Evolutionary conservation across 768 basidiomycete genomes (phyloP).

Genomic region (Agaricus subrufescens): DNA sequence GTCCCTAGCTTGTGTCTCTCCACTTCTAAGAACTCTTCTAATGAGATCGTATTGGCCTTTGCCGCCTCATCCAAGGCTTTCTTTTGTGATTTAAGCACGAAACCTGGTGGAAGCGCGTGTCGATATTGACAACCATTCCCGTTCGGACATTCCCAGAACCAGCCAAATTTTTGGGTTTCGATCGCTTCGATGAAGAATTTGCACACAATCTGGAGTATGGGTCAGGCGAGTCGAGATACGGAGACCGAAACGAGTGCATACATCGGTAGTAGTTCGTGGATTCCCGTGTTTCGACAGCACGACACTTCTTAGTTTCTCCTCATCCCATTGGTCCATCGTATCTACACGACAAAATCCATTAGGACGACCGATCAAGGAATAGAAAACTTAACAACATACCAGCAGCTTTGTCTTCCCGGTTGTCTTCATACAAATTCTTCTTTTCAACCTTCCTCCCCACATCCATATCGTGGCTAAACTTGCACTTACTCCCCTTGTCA

Average conservation of each 20-base stretch:
- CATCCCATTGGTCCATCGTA: constrained; percentile 98
- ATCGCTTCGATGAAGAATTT: constrained; percentile 97
- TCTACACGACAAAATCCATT: constrained; percentile 39
- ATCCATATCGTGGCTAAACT: constrained; percentile 92
- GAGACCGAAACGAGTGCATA: constrained; percentile 25
- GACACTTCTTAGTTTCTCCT: constrained; percentile 87
- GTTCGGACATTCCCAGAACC: constrained; percentile 96
- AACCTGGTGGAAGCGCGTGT: constrained; percentile 94
- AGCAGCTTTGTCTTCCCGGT: constrained; percentile 69
- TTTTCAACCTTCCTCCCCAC: constrained; percentile 91
- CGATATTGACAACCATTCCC: constrained; percentile 89
- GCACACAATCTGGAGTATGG: constrained; percentile 79
- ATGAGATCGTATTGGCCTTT: constrained; percentile 81
- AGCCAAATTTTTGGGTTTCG: constrained; percentile 87
- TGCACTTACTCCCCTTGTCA: constrained; percentile 93
- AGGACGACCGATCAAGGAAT: not conserved
- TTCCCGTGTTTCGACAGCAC: constrained; percentile 86
- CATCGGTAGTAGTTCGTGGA: constrained; percentile 89
- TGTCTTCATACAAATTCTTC: constrained; percentile 91
- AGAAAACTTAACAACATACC: constrained; percentile 39
- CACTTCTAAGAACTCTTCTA: constrained; percentile 97
- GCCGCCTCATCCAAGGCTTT: constrained; percentile 90
- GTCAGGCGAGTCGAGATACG: not conserved
- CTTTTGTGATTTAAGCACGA: constrained; percentile 90
- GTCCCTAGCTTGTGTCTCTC: constrained; percentile 95